phyloP scores from a whole-genome alignment of 345 rosid species.

The Camelina hispida region DNA sequence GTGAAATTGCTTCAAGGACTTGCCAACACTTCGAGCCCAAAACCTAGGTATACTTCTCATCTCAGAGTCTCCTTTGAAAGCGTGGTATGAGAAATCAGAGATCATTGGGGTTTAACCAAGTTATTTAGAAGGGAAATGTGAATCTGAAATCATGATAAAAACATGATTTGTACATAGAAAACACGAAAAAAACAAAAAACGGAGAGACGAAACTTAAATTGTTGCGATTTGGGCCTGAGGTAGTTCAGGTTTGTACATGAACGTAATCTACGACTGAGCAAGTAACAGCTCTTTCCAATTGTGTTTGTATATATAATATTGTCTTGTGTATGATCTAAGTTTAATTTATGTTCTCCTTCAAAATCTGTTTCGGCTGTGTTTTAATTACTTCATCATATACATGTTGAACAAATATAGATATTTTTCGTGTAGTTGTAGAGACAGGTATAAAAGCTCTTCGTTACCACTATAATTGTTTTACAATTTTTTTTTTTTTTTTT shows the following conservation, averaged over 20 bases:
- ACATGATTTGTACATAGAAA: slow-evolving; percentile 40
- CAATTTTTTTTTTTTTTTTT: no score
- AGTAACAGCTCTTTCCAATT: slow-evolving; percentile 3
- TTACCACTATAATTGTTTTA: no score
- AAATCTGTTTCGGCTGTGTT: neutral
- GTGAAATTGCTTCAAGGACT: slow-evolving; percentile 51
- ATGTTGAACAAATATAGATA: no score
- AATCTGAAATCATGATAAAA: slow-evolving; percentile 25
- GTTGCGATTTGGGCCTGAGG: slow-evolving; percentile 3
- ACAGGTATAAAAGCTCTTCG: no score
- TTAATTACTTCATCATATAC: no score
- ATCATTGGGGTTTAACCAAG: neutral
- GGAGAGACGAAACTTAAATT: neutral
- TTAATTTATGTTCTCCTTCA: neutral
- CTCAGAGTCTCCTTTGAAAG: slow-evolving; percentile 43
- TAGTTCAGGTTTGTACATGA: slow-evolving; percentile 29
- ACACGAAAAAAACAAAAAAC: slow-evolving; percentile 11
- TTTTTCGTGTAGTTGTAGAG: no score
- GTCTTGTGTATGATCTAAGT: neutral
- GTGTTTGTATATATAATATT: slow-evolving; percentile 16
- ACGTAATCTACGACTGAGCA: slow-evolving; percentile 25
- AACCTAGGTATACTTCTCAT: slow-evolving; percentile 35
- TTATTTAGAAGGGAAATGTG: slow-evolving; percentile 1
- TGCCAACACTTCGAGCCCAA: slow-evolving; percentile 38
- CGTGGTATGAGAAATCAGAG: slow-evolving; percentile 26